Conservation (phyloP, 2,329 filamentous ascomycete species). For the Plectosphaerella sp. region DNA sequence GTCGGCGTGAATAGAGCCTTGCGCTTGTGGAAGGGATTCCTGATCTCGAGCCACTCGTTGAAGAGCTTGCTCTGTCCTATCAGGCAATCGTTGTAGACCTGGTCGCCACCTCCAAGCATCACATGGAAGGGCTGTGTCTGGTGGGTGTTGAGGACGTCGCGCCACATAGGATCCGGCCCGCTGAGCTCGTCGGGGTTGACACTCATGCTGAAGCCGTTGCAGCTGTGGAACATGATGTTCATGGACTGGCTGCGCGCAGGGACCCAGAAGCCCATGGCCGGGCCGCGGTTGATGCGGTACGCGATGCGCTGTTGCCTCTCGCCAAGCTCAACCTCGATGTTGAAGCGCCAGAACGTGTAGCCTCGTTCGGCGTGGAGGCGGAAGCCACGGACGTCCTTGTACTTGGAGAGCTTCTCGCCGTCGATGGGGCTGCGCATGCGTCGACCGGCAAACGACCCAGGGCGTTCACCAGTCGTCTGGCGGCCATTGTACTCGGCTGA, state of each 20-base stretch:
- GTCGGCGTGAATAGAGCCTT: slow-evolving; percentile 70
- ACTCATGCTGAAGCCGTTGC: slow-evolving; percentile 87
- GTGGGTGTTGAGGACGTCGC: slow-evolving; percentile 89
- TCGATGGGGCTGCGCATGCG: slow-evolving; percentile 55
- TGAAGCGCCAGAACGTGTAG: slow-evolving; percentile 96
- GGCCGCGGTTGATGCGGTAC: slow-evolving; percentile 91
- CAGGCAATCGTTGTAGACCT: slow-evolving; percentile 90
- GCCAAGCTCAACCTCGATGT: slow-evolving; percentile 83
- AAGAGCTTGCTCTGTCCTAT: slow-evolving; percentile 73
- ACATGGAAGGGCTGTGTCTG: slow-evolving; percentile 92
- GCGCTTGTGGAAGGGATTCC: slow-evolving; percentile 76
- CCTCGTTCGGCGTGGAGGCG: slow-evolving; percentile 81
- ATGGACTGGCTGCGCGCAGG: slow-evolving; percentile 79
- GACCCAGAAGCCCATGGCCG: slow-evolving; percentile 90
- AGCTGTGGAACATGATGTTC: slow-evolving; percentile 99
- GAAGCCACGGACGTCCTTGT: slow-evolving; percentile 77
- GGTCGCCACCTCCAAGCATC: slow-evolving; percentile 95
- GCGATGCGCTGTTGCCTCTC: slow-evolving; percentile 79
- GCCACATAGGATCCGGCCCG: slow-evolving; percentile 94
- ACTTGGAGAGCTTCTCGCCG: slow-evolving; percentile 76
- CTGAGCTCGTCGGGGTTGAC: slow-evolving; percentile 77
- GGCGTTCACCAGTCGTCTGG: slow-evolving; percentile 40
- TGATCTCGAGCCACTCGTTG: slow-evolving; percentile 77
- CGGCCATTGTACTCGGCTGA: slow-evolving; percentile 39
- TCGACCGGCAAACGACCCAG: slow-evolving; percentile 49